Conservation (phyloP, 352 stramenopile species). For the Pythium scleroteichum region DNA sequence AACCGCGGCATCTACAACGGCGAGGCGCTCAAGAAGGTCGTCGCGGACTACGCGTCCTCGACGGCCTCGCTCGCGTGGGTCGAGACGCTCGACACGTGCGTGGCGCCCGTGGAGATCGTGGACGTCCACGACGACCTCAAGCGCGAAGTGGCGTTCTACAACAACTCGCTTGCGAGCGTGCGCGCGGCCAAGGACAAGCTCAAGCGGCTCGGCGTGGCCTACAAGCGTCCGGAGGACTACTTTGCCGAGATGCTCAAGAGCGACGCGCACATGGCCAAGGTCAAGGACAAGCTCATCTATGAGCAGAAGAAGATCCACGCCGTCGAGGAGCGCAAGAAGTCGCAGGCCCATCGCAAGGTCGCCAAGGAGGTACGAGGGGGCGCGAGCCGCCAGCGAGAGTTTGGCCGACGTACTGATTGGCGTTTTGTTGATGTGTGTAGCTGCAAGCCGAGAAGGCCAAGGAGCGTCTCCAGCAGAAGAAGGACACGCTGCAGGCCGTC, state of each 20-base stretch:
- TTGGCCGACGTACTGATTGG: background rate
- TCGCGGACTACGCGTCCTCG: conserved; percentile 46
- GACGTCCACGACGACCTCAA: conserved; percentile 90
- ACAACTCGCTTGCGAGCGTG: conserved; percentile 82
- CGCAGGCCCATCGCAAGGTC: conserved; percentile 95
- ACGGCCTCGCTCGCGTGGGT: conserved; percentile 60
- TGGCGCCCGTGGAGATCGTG: conserved; percentile 51
- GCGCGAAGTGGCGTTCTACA: conserved; percentile 97
- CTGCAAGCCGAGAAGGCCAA: conserved; percentile 83
- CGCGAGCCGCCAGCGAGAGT: background rate
- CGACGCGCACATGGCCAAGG: conserved; percentile 94
- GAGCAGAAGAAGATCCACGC: conserved; percentile 99
- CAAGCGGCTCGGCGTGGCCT: conserved; percentile 75
- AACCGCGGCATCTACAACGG: conserved; percentile 71
- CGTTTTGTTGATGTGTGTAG: conserved; percentile 8
- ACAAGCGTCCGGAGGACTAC: conserved; percentile 96
- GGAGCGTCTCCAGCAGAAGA: conserved; percentile 83
- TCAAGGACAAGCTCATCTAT: conserved; percentile 99
- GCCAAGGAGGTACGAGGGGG: conserved; percentile 89
- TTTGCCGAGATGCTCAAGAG: conserved; percentile 99
- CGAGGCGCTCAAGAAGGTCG: conserved; percentile 63
- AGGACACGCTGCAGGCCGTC: conserved; percentile 84
- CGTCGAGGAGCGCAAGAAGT: conserved; percentile 97
- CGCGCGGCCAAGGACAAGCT: conserved; percentile 72
- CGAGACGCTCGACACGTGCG: conserved; percentile 80